A percentile compares a stretch with the other conserved stretches of the same genome.
Conservation (phyloP, 2,329 filamentous ascomycete genomes). For the Dactylonectria estremocensis region DNA sequence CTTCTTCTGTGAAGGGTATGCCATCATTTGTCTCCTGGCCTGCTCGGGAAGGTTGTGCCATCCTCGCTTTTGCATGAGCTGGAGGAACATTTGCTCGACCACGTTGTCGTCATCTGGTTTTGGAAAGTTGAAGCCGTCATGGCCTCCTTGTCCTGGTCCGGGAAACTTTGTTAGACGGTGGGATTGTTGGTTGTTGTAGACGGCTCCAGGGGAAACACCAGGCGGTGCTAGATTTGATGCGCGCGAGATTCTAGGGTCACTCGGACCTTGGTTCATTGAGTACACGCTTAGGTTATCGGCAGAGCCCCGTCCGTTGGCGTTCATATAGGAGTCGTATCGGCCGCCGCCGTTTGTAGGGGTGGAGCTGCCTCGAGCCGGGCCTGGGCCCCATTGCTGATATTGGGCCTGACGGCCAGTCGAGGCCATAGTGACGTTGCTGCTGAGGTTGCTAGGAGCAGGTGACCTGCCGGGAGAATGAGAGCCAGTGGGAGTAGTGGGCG, state of each 20-base stretch:
- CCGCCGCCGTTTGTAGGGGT: conserved; percentile 68
- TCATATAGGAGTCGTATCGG: conserved; percentile 76
- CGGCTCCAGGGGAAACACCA: conserved; percentile 70
- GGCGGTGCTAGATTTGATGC: conserved; percentile 64
- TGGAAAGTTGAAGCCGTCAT: conserved; percentile 74
- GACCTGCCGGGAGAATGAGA: conserved; percentile 75
- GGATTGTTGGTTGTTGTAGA: conserved; percentile 66
- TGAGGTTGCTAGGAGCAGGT: conserved; percentile 73
- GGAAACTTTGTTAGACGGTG: conserved; percentile 71
- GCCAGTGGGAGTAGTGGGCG: conserved; percentile 63
- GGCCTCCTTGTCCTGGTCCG: conserved; percentile 54
- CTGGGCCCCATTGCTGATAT: conserved; percentile 81
- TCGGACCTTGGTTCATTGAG: conserved; percentile 68
- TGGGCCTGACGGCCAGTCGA: conserved; percentile 80
- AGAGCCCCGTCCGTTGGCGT: conserved; percentile 71
- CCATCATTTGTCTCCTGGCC: conserved; percentile 94
- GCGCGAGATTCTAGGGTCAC: conserved; percentile 53
- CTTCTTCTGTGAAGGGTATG: conserved; percentile 94
- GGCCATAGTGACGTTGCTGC: conserved; percentile 80
- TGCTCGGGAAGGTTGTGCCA: conserved; percentile 98
- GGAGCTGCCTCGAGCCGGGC: conserved; percentile 64
- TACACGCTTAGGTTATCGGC: conserved; percentile 69
- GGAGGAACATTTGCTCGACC: conserved; percentile 91
- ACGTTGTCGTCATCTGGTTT: conserved; percentile 85
- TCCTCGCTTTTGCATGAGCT: conserved; percentile 96